Percentiles rank a stretch among this genome's conserved stretches.
Evolutionary conservation across 164 flowering plant genomes (phyloP).

Genomic region (Stephania cephalantha): DNA sequence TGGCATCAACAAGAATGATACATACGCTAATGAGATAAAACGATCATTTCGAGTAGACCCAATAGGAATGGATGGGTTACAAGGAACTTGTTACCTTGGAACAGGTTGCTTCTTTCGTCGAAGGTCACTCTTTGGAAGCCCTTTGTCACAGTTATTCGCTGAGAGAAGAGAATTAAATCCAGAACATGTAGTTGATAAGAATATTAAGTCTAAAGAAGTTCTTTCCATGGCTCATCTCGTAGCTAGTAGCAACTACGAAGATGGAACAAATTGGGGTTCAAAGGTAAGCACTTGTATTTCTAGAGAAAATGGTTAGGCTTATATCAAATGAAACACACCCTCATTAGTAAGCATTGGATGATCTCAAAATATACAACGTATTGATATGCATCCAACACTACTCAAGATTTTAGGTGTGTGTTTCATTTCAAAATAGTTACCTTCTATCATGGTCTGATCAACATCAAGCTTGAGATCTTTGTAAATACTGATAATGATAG

Average conservation of each 20-base stretch:
- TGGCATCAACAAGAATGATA: constrained; percentile 41
- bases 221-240: constrained; percentile 38
- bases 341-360: no score
- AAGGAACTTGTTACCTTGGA: constrained; percentile 50
- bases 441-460: no score
- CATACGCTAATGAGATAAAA: constrained; percentile 31
- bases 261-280: constrained; percentile 48
- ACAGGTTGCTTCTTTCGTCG: constrained; percentile 56
- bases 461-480: no score
- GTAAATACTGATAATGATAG: no score
- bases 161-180: constrained; percentile 31
- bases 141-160: constrained; percentile 17
- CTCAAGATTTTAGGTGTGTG: no score
- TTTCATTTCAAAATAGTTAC: no score
- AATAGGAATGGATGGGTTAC: constrained; percentile 50
- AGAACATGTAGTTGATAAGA: constrained; percentile 13
- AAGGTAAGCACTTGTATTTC: constrained; percentile 28
- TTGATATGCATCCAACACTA: no score
- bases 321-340: no score
- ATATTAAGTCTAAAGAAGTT: constrained; percentile 16
- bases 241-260: constrained; percentile 48
- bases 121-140: constrained; percentile 43
- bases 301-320: not conserved
- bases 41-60: constrained; percentile 33
- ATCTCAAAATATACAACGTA: no score